These are phyloP conservation scores for Huntiella omanensis DNA, from an alignment of 2,329 filamentous ascomycete species.

Conservation along the genomic window DNA sequence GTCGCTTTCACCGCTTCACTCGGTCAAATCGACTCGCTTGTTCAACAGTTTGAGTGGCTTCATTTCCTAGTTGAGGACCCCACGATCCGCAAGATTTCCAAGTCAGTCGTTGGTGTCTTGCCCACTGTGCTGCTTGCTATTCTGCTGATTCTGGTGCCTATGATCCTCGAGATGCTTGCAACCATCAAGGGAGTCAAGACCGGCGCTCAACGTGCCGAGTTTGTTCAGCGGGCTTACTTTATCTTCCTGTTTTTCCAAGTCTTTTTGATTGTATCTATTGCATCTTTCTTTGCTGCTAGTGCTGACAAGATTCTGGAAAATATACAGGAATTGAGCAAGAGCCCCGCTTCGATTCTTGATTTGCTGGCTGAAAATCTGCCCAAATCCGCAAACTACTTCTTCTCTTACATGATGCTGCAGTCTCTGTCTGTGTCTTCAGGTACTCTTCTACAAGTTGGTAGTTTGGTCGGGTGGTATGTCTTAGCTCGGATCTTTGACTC, in stretches of 20 bases:
- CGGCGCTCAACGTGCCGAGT: conserved; percentile 55
- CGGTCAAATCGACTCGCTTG: conserved; percentile 56
- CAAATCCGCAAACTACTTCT: conserved; percentile 86
- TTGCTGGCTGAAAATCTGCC: conserved; percentile 65
- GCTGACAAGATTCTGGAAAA: conserved; percentile 43
- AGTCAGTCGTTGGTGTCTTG: conserved; percentile 63
- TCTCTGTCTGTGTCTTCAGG: conserved; percentile 80
- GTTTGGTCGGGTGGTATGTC: conserved; percentile 64
- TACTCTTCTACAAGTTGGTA: conserved; percentile 67
- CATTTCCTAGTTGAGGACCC: conserved; percentile 43
- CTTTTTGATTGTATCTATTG: conserved; percentile 80
- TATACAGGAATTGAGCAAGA: conserved; percentile 31
- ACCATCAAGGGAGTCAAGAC: conserved; percentile 65
- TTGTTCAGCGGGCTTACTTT: conserved; percentile 89
- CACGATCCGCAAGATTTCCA: conserved; percentile 40
- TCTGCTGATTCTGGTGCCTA: conserved; percentile 61
- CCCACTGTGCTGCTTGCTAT: conserved; percentile 60
- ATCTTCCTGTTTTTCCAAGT: conserved; percentile 86
- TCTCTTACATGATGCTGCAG: conserved; percentile 94
- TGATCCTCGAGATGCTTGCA: conserved; percentile 58
- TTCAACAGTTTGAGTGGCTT: conserved; percentile 48
- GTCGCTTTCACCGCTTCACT: conserved; percentile 75
- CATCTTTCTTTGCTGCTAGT: conserved; percentile 48
- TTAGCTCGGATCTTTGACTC: conserved; percentile 65
- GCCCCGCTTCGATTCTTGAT: conserved; percentile 38